Base-by-base conservation (phyloP, 2,329 filamentous ascomycete species). In the Aureobasidium sp. region DNA sequence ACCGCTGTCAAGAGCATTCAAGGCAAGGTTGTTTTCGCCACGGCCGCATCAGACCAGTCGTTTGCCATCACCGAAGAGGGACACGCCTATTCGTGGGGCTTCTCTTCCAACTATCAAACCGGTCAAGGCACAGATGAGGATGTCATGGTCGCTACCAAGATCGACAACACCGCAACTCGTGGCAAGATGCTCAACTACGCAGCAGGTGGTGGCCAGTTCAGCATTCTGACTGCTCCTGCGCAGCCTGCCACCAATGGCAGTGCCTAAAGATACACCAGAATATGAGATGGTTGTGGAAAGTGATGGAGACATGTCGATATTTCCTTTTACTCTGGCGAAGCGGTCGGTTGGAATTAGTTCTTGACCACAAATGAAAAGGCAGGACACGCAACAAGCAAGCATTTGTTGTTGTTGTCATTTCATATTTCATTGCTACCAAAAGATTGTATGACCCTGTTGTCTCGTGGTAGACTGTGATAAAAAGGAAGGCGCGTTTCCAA, bases 131-230 rank as follows among this genome's bases (percentile, higher is more conserved):
- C 82, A 1, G 84, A 84, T n/a, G 89, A 94, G 55, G 91, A 96
- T 68, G 82, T 96, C 34, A 82, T 87, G 67, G 81, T 84, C 27
- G 90, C 92, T 0, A 94, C 88, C 0, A 70, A 87, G 53, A 89
- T 97, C 62, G 89, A 95, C 70, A 96, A 96, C 77, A 89, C 87
- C 14, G 91, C 91, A 45, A 84, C 94, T 31, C 82, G 86, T 34
- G 89, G 84, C 45, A 87, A 88, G 76, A 85, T 87, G 73, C 81
- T 97, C 47, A 81, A 86, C 37, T 90, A 82, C 75, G 89, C 89
- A n/a, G 90, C 89, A 47, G 88, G 88, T n/a, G 92, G 93, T 66
- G 91, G 91, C 5, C 92, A 97, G 71, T 97, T 85, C 73, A 88
- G 86, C 1, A 76, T 90, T 27, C 60, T 73, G 47, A 72, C 70